Percentiles rank a stretch among this genome's conserved stretches.
Evolutionary conservation across 1,284 basidiomycete genomes (phyloP).

Genomic region (Cryptococcus sp.): DNA sequence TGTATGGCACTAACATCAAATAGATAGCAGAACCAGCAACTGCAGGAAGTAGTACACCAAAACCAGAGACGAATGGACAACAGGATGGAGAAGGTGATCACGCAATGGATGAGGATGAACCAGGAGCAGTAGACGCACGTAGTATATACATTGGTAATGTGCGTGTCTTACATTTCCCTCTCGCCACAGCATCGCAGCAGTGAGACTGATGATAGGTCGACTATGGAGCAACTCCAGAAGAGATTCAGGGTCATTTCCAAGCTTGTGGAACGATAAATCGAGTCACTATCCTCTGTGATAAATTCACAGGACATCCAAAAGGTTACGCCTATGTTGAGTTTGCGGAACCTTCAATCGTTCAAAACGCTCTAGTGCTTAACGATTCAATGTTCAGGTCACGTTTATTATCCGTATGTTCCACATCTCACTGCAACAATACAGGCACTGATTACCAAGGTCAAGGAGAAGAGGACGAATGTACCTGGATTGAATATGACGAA

Average conservation of each 20-base stretch:
- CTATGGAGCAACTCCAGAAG: conserved; percentile 95
- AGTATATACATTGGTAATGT: conserved; percentile 98
- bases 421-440: not conserved
- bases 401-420: conserved; percentile 69
- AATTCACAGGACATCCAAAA: conserved; percentile 99
- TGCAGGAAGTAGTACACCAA: conserved; percentile 2
- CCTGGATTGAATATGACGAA: conserved; percentile 66
- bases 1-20: conserved; percentile 7
- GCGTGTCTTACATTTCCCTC: conserved; percentile 47
- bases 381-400: conserved; percentile 92
- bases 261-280: conserved; percentile 97
- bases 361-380: conserved; percentile 90
- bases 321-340: conserved; percentile 99
- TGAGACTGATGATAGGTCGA: conserved; percentile 67
- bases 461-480: conserved; percentile 86
- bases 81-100: conserved; percentile 46
- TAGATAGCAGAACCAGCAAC: conserved; percentile 6
- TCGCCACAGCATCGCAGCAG: not conserved
- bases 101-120: conserved; percentile 58
- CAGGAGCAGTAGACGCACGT: conserved; percentile 70
- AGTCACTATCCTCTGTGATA: conserved; percentile 98
- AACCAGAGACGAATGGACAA: conserved; percentile 6
- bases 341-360: conserved; percentile 86
- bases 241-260: conserved; percentile 96
- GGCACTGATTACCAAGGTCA: conserved; percentile 59